Percentiles rank a stretch among this genome's conserved stretches.
phyloP scores from a whole-genome alignment of 495 filamentous ascomycete species.

The Penicillium lividum region DNA sequence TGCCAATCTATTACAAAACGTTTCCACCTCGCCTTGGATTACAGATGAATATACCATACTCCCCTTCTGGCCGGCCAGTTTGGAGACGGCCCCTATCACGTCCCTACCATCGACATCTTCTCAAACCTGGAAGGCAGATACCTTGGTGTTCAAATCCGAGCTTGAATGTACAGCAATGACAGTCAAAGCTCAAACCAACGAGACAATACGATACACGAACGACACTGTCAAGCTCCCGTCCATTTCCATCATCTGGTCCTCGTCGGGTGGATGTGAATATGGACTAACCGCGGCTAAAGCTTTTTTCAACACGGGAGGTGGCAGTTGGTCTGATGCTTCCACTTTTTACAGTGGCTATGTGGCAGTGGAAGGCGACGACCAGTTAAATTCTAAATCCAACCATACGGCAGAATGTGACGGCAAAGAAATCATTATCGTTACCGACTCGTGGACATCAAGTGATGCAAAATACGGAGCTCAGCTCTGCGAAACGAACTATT shows the following conservation, averaged over 20 bases:
- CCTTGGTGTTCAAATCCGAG: slow-evolving; percentile 33
- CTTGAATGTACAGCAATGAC: slow-evolving; percentile 29
- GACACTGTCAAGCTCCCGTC: slow-evolving; percentile 1
- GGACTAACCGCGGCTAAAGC: slow-evolving; percentile 4
- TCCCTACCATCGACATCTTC: slow-evolving; percentile 20
- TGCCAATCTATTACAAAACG: slow-evolving; percentile 33
- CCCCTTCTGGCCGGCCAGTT: slow-evolving; percentile 37
- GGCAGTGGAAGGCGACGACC: background rate
- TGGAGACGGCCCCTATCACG: slow-evolving; percentile 20
- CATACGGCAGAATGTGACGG: slow-evolving; percentile 12
- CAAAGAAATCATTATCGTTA: slow-evolving; percentile 18
- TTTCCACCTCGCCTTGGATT: slow-evolving; percentile 43
- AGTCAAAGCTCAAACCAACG: slow-evolving; percentile 6
- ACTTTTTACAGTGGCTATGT: slow-evolving; percentile 15
- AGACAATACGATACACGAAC: background rate
- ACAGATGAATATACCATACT: slow-evolving; percentile 37
- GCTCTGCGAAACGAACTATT: slow-evolving; percentile 32
- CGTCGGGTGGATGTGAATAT: slow-evolving; percentile 18
- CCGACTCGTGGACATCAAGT: slow-evolving; percentile 16
- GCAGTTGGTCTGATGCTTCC: slow-evolving; percentile 24
- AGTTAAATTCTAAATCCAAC: background rate
- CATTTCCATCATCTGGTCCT: slow-evolving; percentile 19
- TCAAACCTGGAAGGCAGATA: slow-evolving; percentile 35
- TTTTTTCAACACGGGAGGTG: slow-evolving; percentile 20
- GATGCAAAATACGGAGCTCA: slow-evolving; percentile 11